Evolutionary conservation across 2,329 filamentous ascomycete species (phyloP), one percentile per base, ranked within the genome.

Genomic region (Paecilomyces niveus): DNA sequence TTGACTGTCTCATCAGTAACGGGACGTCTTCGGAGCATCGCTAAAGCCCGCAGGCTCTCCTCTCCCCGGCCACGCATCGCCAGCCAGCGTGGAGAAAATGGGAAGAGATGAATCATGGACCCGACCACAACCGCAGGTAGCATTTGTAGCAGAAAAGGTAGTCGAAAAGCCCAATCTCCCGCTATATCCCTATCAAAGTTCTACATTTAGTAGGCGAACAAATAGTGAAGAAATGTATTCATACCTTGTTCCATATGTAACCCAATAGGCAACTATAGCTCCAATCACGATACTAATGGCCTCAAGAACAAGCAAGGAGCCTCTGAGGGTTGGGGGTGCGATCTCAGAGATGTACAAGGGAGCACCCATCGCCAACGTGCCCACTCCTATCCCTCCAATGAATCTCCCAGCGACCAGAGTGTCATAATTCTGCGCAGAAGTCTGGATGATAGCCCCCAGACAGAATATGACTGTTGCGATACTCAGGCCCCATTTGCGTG

Each of bases 61-160:
- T n/a, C n/a, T n/a, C n/a, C n/a, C n/a, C 74, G 70, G 24, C 66
- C 67, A 5, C 68, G 65, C 54, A 73, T 71, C 13, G 71, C 70
- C 1, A 80, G 72, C 77, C 24, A 80, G 8, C 77, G 72, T 0
- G 78, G 77, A 1, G 77, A 79, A 39, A 39, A 55, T 1, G 78
- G 77, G 51, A 80, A 72, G 65, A 79, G 75, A 39, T 69, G 58
- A 29, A 80, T 78, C 6, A 76, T 76, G 32, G 67, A 58, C 18
- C 73, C 76, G 7, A 78, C 68, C 26, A 76, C 65, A 1, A 75
- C 62, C 7, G 74, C 75, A 4, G 74, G 71, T 6, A 75, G 61
- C 63, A 77, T 75, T 56, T 80, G 78, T 11, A 80, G 67, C 15
- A 74, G 68, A 59, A 79, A 79, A 0, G 79, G 54, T 22, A 55